Conservation (phyloP, 2,329 filamentous ascomycete genomes). For the Pseudogymnoascus pannorum region DNA sequence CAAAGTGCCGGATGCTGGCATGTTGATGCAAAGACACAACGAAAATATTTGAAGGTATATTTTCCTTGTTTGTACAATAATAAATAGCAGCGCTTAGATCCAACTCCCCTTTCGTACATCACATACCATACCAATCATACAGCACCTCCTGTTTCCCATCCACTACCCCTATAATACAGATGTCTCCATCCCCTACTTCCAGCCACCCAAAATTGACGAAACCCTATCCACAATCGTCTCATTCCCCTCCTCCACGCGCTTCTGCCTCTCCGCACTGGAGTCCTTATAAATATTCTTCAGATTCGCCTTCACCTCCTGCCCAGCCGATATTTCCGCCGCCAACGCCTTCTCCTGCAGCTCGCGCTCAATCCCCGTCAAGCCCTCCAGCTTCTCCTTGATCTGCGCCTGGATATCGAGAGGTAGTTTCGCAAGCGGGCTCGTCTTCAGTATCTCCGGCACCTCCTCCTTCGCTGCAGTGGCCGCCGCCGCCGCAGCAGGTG, state of each 20-base stretch:
- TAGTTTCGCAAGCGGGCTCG: constrained; percentile 44
- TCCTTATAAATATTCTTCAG: constrained; percentile 49
- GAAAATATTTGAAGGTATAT: background rate
- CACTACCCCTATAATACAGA: background rate
- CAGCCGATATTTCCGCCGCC: constrained; percentile 53
- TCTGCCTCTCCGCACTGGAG: constrained; percentile 45
- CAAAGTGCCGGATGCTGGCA: too few species aligned
- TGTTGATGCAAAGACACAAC: too few species aligned
- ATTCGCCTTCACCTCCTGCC: constrained; percentile 49
- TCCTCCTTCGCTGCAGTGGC: constrained; percentile 60
- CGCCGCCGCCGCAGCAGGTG: constrained; percentile 61
- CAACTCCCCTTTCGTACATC: background rate
- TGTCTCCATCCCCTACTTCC: background rate
- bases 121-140: constrained; percentile 1
- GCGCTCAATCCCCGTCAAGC: constrained; percentile 51
- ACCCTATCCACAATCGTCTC: constrained; percentile 37
- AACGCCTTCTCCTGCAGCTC: constrained; percentile 57
- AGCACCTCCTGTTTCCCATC: background rate
- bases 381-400: constrained; percentile 49
- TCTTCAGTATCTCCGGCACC: constrained; percentile 49
- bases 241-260: constrained; percentile 48
- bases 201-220: constrained; percentile 23
- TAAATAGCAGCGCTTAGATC: constrained; percentile 3
- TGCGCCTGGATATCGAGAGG: constrained; percentile 42
- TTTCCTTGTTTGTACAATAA: constrained; percentile 1